Evolutionary conservation across 1,284 basidiomycete genomes (phyloP).

Genomic region (Apiotrichum mycotoxinovorans): DNA sequence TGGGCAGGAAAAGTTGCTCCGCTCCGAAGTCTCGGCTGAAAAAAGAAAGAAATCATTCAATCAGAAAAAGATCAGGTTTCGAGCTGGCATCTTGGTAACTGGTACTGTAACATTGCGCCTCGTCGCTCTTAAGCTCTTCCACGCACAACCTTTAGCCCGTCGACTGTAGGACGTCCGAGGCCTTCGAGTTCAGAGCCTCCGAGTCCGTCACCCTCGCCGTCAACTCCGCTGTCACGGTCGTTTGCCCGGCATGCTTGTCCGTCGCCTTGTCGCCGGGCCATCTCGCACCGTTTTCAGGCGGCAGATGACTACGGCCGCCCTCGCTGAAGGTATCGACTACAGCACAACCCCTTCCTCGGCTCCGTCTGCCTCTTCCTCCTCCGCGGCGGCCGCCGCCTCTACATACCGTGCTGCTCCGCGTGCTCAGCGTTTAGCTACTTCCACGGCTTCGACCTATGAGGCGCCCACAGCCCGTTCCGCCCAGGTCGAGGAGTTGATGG

Average conservation of each 20-base stretch:
- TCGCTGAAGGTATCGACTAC: not conserved
- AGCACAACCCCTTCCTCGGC: not conserved
- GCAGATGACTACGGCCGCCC: conserved; percentile 5
- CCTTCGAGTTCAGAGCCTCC: too few species aligned
- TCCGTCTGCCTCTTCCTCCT: not conserved
- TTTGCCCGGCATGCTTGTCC: conserved; percentile 7
- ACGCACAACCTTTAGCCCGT: too few species aligned
- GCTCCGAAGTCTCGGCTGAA: too few species aligned
- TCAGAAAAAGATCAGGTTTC: too few species aligned
- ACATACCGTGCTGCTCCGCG: not conserved
- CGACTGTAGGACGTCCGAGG: too few species aligned
- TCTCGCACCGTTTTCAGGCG: conserved; percentile 11
- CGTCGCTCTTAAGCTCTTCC: not conserved
- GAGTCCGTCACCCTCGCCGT: not conserved
- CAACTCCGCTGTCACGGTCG: not conserved
- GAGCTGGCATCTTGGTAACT: too few species aligned
- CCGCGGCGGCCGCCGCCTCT: not conserved
- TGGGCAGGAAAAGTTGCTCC: too few species aligned
- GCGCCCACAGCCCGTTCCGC: not conserved
- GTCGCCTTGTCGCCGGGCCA: conserved; percentile 14
- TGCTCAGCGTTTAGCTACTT: not conserved
- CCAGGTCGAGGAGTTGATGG: not conserved
- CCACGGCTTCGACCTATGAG: not conserved
- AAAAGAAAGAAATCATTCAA: too few species aligned
- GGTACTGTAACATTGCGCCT: not conserved